Evolutionary conservation across 192 early-diverging fungal genomes (phyloP), one percentile per base, ranked within the genome.

Genomic region (Glomus cerebriforme): DNA sequence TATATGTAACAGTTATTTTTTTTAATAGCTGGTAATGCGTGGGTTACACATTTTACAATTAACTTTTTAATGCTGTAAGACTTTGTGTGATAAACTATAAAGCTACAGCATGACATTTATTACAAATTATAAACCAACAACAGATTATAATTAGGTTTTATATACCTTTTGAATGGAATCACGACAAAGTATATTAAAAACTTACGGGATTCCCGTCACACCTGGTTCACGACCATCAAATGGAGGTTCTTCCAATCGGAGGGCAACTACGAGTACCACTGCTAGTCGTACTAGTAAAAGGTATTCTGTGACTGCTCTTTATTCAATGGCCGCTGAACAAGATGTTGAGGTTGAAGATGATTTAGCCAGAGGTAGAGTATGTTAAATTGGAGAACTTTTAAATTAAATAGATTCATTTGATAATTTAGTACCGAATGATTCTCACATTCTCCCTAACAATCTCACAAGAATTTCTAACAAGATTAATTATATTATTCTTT

Each of bases 291-390:
- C 85, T 73, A 90, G 88, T 66, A 87, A 91, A 66, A 87, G 92
- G 69, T 94, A 94, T 82, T 92, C 92, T 2, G 89, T 91, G 27
- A 89, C 84, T 26, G 89, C 89, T 27, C 86, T 94, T 22, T 94
- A 93, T 74, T 94, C 93, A 15, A 92, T 94, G 84, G 93, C 92
- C 10, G 94, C 96, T 22, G 95, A 97, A 82, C 95, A 95, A 81
- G 96, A 97, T 82, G 92, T 92, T 34, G 96, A 96, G 82, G 93
- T 96, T 27, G 94, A 95, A 73, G 96, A 97, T 87, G 96, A 96
- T 77, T 92, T 97, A 47, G 94, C 96, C 24, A 87, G 90, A 86
- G 93, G 95, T 94, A 91, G 43, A 81, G n/a, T 80, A 29, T 22
- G 29, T 19, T 15, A 47, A 26, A 37, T 35, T 6, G 59, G 62